These are phyloP conservation scores for Leucocoprinus birnbaumii DNA, from an alignment of 768 basidiomycete species.

Conservation along the genomic window DNA sequence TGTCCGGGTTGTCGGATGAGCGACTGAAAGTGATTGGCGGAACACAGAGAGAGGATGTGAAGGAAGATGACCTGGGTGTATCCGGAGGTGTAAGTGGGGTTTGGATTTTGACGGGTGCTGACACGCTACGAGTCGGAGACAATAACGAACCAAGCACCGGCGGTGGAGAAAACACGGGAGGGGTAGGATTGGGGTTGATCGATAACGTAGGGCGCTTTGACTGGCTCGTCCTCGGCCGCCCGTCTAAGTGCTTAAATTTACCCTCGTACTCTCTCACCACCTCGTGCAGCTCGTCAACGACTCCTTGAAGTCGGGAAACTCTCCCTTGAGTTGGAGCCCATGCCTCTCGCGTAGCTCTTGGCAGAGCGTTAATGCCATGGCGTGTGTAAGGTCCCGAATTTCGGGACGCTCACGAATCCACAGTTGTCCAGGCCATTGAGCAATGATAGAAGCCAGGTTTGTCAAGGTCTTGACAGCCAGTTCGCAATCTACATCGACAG, in stretches of 20 bases:
- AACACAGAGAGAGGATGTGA: background rate
- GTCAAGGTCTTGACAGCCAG: slow-evolving; percentile 31
- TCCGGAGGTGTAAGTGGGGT: slow-evolving; percentile 34
- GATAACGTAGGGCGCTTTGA: background rate
- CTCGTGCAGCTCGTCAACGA: slow-evolving; percentile 46
- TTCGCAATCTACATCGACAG: slow-evolving; percentile 35
- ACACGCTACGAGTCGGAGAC: background rate
- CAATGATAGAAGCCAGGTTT: slow-evolving; percentile 45
- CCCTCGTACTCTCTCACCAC: slow-evolving; percentile 10
- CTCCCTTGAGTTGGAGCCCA: slow-evolving; percentile 28
- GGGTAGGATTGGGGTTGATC: slow-evolving; percentile 1
- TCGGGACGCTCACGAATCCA: slow-evolving; percentile 67
- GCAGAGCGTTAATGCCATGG: slow-evolving; percentile 56
- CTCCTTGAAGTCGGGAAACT: slow-evolving; percentile 43
- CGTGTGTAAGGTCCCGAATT: slow-evolving; percentile 54
- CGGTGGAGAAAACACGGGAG: slow-evolving; percentile 6
- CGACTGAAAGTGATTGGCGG: background rate
- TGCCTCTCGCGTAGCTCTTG: slow-evolving; percentile 59
- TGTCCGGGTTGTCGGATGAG: background rate
- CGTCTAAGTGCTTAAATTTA: slow-evolving; percentile 3
- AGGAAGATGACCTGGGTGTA: slow-evolving; percentile 21
- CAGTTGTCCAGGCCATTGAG: slow-evolving; percentile 67
- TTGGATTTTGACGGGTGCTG: slow-evolving; percentile 19
- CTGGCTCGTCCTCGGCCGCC: slow-evolving; percentile 2
- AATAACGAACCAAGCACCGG: background rate